Base-by-base conservation (phyloP, 2,329 filamentous ascomycete genomes). In the Trichoderma semiorbis region DNA sequence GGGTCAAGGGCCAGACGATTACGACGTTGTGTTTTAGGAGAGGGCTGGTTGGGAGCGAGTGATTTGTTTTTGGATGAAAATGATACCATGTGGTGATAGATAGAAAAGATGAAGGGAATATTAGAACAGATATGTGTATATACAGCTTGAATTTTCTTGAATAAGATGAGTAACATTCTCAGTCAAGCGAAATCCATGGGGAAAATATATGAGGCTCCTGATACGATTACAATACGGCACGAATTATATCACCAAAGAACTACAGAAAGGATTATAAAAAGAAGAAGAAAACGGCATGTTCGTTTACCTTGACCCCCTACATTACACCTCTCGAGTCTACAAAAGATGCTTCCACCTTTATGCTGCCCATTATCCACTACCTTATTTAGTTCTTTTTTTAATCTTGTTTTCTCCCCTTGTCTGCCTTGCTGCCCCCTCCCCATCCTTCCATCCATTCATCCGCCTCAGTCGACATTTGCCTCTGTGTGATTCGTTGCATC, bases 1-100 rank as follows among this genome's bases (percentile, higher is more conserved):
- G 95, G 7, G 89, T 90, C 80, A 93, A 94, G 79, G 95, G 95
- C 2, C 93, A 96, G 84, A 94, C 93, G 2, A 94, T 98, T 53
- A 95, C 92, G 78, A 97, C 92, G 72, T 81, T 98, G 69, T 95
- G 93, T 79, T 97, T 98, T 80, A 57, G 32, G 43, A 71, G 68
- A 21, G 39, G 24, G 11, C 3, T 1, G n/a, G n/a, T 10, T 5
- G n/a, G 4, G 47, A 53, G 43, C n/a, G 43, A 5, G n/a, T 50
- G 43, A 50, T 10, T n/a, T 39, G 7, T n/a, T 53, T 53, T 21
- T 7, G 4, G 47, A 11, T 8, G 10, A 50, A 50, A 50, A 53
- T 53, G 47, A 53, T 53, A 53, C 47, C 47, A 53, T 53, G 47
- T 12, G n/a, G n/a, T 12, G 47, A 21, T 12, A 3, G 43, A 12